Evolutionary conservation across 2,329 filamentous ascomycete species (phyloP).

Genomic region (Ophiostoma tasmaniense): DNA sequence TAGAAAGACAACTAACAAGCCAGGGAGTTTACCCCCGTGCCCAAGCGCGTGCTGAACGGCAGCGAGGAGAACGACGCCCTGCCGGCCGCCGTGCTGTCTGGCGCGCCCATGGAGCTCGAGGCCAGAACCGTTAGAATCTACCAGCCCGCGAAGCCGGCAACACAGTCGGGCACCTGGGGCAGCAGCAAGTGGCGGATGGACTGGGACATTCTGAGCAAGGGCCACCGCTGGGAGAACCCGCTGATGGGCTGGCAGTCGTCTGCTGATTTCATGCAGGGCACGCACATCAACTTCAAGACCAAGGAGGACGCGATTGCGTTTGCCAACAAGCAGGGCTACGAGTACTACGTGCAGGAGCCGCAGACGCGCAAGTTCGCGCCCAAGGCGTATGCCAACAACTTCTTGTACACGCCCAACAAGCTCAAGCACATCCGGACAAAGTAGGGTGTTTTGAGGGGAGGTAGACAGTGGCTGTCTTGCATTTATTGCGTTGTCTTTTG

Average conservation of each 20-base stretch:
- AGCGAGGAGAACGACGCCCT: conserved; percentile 69
- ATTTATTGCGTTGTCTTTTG: neutral
- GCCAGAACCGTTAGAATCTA: conserved; percentile 92
- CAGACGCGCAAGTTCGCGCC: conserved; percentile 77
- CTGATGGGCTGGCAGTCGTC: conserved; percentile 99
- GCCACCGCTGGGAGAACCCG: conserved; percentile 96
- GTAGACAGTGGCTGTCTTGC: neutral
- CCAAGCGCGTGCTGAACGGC: conserved; percentile 81
- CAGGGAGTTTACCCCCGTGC: conserved; percentile 85
- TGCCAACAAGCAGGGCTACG: conserved; percentile 97
- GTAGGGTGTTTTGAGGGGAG: conserved; percentile 34
- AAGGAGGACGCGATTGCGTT: conserved; percentile 95
- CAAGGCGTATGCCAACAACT: conserved; percentile 97
- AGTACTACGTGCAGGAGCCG: conserved; percentile 97
- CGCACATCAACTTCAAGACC: conserved; percentile 76
- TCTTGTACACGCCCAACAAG: conserved; percentile 75
- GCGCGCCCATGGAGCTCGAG: conserved; percentile 88
- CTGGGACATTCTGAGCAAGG: conserved; percentile 88
- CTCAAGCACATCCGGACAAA: conserved; percentile 81
- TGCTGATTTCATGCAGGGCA: conserved; percentile 90
- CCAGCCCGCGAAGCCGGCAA: conserved; percentile 84
- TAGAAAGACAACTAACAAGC: neutral
- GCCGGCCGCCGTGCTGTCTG: conserved; percentile 79
- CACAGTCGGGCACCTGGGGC: conserved; percentile 86
- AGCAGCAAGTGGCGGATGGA: conserved; percentile 90